Evolutionary conservation across 2,329 filamentous ascomycete species (phyloP), one percentile per base, ranked within the genome.

Genomic region (Xylariaceae sp.): DNA sequence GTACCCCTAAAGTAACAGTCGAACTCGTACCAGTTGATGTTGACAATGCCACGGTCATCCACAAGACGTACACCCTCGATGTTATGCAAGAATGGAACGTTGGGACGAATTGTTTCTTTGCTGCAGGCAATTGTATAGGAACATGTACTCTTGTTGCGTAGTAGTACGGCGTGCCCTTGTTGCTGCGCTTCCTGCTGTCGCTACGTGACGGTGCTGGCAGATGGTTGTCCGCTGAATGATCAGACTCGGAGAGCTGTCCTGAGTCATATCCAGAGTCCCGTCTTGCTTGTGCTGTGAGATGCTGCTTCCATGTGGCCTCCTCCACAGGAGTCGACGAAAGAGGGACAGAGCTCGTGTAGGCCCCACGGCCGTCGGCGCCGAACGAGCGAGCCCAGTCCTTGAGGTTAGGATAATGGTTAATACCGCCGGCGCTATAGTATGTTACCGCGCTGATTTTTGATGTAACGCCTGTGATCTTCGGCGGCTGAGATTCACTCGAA

Each of bases 11-110:
- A 32, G 73, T 74, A 33, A 82, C 59, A 44, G 70, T 73, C 3
- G 72, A 75, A 62, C 72, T 76, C 50, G 72, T 68, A 6, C 76
- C 70, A 13, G 27, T 29, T 20, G 42, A 18, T 30, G 42, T 24
- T 5, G 61, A 55, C 8, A 75, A 45, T 6, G 70, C 72, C 5
- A 84, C 63, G 11, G 71, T 69, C 35, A 80, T 61, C 59, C 77
- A 75, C 24, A 84, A 64, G 4, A 77, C 74, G 66, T 85, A 85
- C n/a, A 77, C 75, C 21, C 82, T 77, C 6, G 79, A 80, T 30
- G 75, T 71, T 65, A 84, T 77, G 71, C 82, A 85, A 7, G 78
- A 80, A 70, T 84, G 80, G 64, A 84, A 85, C 4, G 79, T 80
- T 0, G 82, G 82, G 18, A 84, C 57, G 59, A 83, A 81, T 7